Percentiles rank a stretch among this genome's conserved stretches.
These are phyloP conservation scores for Teratosphaeria zuluensis DNA, from an alignment of 2,329 filamentous ascomycete genomes.

Conservation along the genomic window DNA sequence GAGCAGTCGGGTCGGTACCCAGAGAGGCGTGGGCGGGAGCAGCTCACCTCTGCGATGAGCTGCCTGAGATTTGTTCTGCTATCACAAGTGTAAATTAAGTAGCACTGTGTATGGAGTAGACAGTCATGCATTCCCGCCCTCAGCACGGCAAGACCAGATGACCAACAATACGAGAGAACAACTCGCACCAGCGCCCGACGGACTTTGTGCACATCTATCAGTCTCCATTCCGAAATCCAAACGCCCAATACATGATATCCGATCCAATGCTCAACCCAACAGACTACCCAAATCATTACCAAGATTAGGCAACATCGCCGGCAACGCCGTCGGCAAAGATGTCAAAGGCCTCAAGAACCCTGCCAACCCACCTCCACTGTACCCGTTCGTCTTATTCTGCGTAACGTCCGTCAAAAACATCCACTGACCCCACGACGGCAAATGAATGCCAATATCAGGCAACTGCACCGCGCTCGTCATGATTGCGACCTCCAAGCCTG, in stretches of 20 bases:
- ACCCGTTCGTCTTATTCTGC: neutral
- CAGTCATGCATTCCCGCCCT: too few species aligned
- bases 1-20: neutral
- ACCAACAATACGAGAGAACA: too few species aligned
- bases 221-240: too few species aligned
- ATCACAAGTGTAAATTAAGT: neutral
- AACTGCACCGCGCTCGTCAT: neutral
- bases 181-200: too few species aligned
- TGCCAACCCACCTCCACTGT: neutral
- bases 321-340: too few species aligned
- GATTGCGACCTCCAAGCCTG: neutral
- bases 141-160: too few species aligned
- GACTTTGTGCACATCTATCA: too few species aligned
- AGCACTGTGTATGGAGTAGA: too few species aligned
- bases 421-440: neutral
- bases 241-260: too few species aligned
- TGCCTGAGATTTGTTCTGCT: neutral
- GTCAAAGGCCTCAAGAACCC: neutral
- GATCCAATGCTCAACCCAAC: too few species aligned
- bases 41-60: neutral
- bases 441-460: neutral
- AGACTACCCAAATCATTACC: too few species aligned
- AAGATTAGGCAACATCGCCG: too few species aligned
- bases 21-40: neutral
- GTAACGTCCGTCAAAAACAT: neutral